Percentiles rank a stretch among this genome's conserved stretches.
These are phyloP conservation scores for Quillaja saponaria DNA, from an alignment of 306 rosid species.

Conservation along the genomic window DNA sequence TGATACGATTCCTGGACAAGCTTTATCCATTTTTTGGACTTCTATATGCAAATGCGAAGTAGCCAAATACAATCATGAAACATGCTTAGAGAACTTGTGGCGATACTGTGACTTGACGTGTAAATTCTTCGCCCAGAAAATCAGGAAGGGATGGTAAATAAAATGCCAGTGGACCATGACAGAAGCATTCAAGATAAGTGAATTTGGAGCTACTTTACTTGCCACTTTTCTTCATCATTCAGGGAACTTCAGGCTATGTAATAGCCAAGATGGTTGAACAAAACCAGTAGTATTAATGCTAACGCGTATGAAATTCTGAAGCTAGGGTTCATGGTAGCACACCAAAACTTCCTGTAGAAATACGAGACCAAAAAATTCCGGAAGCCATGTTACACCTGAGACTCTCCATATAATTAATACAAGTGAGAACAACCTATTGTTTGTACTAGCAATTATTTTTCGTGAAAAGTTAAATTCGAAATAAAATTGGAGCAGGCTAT, in stretches of 20 bases:
- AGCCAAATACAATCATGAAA: conserved; percentile 10
- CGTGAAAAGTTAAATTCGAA: too few species aligned
- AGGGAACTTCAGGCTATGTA: background rate
- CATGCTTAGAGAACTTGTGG: background rate
- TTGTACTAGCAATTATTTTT: too few species aligned
- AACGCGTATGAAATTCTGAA: background rate
- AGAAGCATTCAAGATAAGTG: background rate
- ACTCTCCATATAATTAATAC: too few species aligned
- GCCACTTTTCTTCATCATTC: background rate
- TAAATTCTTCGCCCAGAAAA: background rate
- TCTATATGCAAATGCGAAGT: conserved; percentile 25
- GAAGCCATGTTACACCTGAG: too few species aligned
- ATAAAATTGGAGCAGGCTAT: too few species aligned
- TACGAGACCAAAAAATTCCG: too few species aligned
- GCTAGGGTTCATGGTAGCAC: background rate
- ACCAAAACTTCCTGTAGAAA: too few species aligned
- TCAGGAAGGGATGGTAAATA: background rate
- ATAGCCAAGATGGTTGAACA: background rate
- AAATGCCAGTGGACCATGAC: background rate
- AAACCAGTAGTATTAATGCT: background rate
- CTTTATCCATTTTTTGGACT: conserved; percentile 7
- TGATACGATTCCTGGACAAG: conserved; percentile 21
- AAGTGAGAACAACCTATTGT: too few species aligned
- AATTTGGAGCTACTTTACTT: background rate
- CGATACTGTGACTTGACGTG: background rate